Evolutionary conservation across 768 basidiomycete species (phyloP), one percentile per base, ranked within the genome.

Genomic region (Pleurotus giganteus): DNA sequence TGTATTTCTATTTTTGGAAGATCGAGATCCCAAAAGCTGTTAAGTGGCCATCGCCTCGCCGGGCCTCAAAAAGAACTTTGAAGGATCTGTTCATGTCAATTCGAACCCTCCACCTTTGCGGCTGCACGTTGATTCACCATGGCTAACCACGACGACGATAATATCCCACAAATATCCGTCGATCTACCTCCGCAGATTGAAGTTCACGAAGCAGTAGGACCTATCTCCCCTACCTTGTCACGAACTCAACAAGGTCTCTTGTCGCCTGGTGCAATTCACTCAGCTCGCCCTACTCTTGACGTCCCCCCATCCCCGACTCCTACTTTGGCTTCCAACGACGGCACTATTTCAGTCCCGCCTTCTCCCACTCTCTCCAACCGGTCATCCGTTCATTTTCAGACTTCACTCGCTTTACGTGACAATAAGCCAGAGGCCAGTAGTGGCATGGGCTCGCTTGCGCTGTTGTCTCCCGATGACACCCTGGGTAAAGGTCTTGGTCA

Each of bases 301-400:
- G 58, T 62, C 1, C 67, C 61, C 4, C 57, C 60, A 17, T 69
- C 70, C 0, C 65, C 67, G 1, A 59, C 65, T 3, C 62, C 67
- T 29, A 62, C 63, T 43, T 54, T 57, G 17, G 56, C 58, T 17
- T 75, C 71, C 0, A 73, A 77, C n/a, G 78, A 79, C 42, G 74
- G 70, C 32, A 70, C 71, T 0, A 63, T 67, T 6, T 55, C 57
- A 7, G 66, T 69, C 1, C 90, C 90, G 0, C 89, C 90, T 0
- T 92, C 90, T 0, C 91, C 90, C 1, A 91, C 90, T 0, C 75
- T 89, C 8, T 89, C 91, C 0, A 80, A 76, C 2, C 77, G 74
- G 13, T 88, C 86, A 2, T 82, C 82, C 0, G 77, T 81, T 0
- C 80, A 84, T 29, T 90, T 86, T 56, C 69, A 65, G 2, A 78